Base-by-base conservation (phyloP, 805 yeast species). In the Candida endomychidarum region DNA sequence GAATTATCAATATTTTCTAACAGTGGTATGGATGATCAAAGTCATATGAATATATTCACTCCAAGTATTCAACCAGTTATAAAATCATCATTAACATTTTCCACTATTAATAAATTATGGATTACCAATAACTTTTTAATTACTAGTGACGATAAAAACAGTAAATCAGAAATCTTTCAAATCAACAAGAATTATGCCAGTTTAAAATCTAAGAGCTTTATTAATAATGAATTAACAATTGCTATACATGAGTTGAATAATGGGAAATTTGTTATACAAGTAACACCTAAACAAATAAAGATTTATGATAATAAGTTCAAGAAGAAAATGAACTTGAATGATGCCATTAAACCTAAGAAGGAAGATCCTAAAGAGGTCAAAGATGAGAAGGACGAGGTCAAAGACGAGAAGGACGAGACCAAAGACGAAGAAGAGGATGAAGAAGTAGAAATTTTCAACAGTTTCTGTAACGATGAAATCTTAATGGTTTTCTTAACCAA, bases 51-150 rank as follows among this genome's bases (percentile, higher is more conserved):
- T 23, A 70, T 83, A 3, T 72, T 86, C 43, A 74, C 80, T 18
- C 86, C 88, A 5, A 71, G 83, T 3, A 71, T 88, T 10, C 80
- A 80, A 43, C 95, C 96, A 0, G 58, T 56, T 0, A 75, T 88
- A 7, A 75, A 77, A 37, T 77, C 86, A 2, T 80, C 89, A 2
- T 69, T 86, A 38, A 80, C 78, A 45, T 85, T 85, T 52, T 82
- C 83, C 15, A 83, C 80, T 54, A 81, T 84, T 23, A 78, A 81
- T 48, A 78, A 81, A 50, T 72, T 86, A 52, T 89, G 95, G 95
- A 83, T 85, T 29, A 59, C 86, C 20, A 61, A 67, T 43, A 79
- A 79, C 52, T 86, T 75, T 53, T 64, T 87, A 34, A 72, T 87
- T 15, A 83, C 95, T 0, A 83, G 95, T 0, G 90, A 83, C 55